Evolutionary conservation across 2,329 filamentous ascomycete genomes (phyloP), one percentile per base, ranked within the genome.

Genomic region (Botryotinia narcissicola): DNA sequence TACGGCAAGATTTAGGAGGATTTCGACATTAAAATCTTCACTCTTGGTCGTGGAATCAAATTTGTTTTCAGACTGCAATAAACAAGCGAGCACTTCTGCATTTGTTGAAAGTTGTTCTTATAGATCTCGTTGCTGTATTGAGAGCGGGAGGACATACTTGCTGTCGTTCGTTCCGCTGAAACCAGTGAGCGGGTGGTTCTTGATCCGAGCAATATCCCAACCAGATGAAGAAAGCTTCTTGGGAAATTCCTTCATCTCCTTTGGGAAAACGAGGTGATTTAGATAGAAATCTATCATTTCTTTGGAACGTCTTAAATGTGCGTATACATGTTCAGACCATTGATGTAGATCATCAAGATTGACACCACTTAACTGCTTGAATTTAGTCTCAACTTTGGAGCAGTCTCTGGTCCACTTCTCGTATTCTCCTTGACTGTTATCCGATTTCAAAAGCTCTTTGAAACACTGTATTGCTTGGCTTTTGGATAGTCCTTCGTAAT

Each of bases 161-260:
- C 87, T 88, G 75, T 93, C 91, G 37, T 89, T 91, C 0, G 91
- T 94, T 0, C 91, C 91, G 72, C 89, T 92, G 77, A 94, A 94
- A 0, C 91, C 92, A 0, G 88, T 90, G 0, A 86, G 89, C 0
- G 85, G 83, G 32, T 88, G 81, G 0, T 29, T 72, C 86, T 90
- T 7, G 66, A 66, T 54, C 82, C 70, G 68, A 32, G 73, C 88
- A 29, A 93, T 82, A 74, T 93, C 90, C 91, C 91, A 93, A 0
- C 90, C 91, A 0, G 90, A 93, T 0, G 89, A 85, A 0, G 88
- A 89, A 0, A 93, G 81, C 74, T 92, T 93, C 14, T 84, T 72
- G 0, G 87, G 86, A 66, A 92, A 93, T 73, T 92, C 87, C 35
- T 86, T 89, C 74, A 88, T 85, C 35, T 90, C 86, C 46, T 85